A percentile compares a stretch with the other conserved stretches of the same genome.
Conservation (phyloP, 2,329 filamentous ascomycete genomes). For the Clonostachys chloroleuca region DNA sequence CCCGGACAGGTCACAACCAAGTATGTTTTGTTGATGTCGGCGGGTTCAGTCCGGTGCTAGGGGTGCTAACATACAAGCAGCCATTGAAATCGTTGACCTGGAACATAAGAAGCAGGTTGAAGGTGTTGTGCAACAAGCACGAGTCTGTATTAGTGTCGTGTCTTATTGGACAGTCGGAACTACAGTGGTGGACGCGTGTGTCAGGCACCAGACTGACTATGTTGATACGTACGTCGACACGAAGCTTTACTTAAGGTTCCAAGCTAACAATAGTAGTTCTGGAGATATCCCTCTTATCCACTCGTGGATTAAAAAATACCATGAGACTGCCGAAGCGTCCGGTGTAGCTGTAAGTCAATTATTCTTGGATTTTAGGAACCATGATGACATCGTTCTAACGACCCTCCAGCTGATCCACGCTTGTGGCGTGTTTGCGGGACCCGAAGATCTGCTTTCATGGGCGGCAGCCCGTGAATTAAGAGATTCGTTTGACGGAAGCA, state of each 20-base stretch:
- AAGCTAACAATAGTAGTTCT: constrained; percentile 44
- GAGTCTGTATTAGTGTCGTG: constrained; percentile 53
- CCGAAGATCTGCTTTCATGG: neutral
- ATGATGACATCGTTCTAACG: neutral
- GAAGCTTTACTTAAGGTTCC: constrained; percentile 51
- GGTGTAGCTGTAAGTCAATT: neutral
- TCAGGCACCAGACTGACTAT: constrained; percentile 60
- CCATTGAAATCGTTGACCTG: constrained; percentile 47
- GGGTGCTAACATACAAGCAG: constrained; percentile 17
- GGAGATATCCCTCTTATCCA: constrained; percentile 40
- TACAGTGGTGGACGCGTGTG: constrained; percentile 55
- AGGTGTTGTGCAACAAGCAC: constrained; percentile 50
- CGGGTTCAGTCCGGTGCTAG: neutral
- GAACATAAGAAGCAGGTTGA: constrained; percentile 38
- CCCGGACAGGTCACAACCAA: constrained; percentile 65
- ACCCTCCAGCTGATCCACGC: neutral
- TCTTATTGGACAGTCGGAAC: constrained; percentile 55
- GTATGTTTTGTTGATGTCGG: constrained; percentile 33
- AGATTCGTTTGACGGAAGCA: neutral
- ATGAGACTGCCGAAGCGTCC: neutral
- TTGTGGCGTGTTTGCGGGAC: neutral
- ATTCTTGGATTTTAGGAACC: too few species aligned
- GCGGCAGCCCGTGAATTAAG: neutral
- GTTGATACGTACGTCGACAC: constrained; percentile 55
- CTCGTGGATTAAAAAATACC: constrained; percentile 35